phyloP scores from a whole-genome alignment of 75 land plant genomes.

The Ceratopteris richardii region DNA sequence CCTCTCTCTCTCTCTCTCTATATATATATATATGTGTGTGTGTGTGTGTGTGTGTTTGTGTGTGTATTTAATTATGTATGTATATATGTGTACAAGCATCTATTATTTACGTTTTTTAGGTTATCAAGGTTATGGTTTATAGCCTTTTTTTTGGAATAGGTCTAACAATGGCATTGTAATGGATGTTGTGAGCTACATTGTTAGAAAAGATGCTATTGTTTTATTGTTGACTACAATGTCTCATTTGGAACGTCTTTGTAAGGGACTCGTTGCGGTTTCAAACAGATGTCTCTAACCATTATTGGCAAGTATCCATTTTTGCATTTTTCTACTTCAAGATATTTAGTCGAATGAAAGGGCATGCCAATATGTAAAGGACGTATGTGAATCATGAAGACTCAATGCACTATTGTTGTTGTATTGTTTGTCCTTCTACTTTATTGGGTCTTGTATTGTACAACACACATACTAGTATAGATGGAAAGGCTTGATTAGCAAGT shows the following conservation, averaged over 20 bases:
- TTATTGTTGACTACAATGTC: slow-evolving; percentile 32
- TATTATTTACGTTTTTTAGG: too few species aligned
- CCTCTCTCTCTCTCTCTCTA: too few species aligned
- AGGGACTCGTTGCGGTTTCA: slow-evolving; percentile 21
- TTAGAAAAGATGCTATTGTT: slow-evolving; percentile 24
- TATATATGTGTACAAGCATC: too few species aligned
- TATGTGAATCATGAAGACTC: slow-evolving; percentile 25
- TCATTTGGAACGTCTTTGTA: slow-evolving; percentile 21
- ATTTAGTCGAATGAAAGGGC: slow-evolving; percentile 39
- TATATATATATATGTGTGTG: too few species aligned
- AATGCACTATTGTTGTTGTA: slow-evolving; percentile 35
- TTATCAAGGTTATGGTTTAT: too few species aligned
- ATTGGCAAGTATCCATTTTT: slow-evolving; percentile 31
- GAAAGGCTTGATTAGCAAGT: slow-evolving; percentile 29
- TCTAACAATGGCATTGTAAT: slow-evolving; percentile 35
- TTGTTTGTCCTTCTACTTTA: slow-evolving; percentile 26
- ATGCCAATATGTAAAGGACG: slow-evolving; percentile 20
- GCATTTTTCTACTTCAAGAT: slow-evolving; percentile 32
- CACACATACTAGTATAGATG: slow-evolving; percentile 27
- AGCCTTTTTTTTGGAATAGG: too few species aligned
- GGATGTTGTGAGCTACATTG: slow-evolving; percentile 25
- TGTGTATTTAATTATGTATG: too few species aligned
- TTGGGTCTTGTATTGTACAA: slow-evolving; percentile 37
- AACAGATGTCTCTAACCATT: slow-evolving; percentile 29
- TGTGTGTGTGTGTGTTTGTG: too few species aligned